These are phyloP conservation scores for Conticribra weissflogii DNA, from an alignment of 108 stramenopile genomes.

Conservation along the genomic window DNA sequence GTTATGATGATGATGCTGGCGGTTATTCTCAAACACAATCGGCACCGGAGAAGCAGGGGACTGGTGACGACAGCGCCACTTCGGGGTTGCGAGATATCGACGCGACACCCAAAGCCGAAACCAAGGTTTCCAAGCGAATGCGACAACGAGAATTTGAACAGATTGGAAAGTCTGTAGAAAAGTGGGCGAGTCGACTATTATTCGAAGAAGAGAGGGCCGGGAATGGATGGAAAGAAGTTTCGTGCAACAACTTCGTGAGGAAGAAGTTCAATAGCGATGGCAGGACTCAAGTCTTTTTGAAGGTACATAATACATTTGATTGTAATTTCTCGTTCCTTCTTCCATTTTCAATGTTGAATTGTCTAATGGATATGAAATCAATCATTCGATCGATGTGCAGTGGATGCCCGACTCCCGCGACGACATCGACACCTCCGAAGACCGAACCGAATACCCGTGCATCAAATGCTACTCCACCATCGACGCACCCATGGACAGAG, in stretches of 20 bases:
- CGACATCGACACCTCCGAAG: conserved; percentile 37
- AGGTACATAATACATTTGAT: conserved; percentile 19
- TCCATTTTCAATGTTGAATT: not conserved
- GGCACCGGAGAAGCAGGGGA: too few relatives aligned
- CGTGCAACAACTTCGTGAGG: conserved; percentile 68
- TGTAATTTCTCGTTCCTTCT: not conserved
- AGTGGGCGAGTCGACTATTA: conserved; percentile 63
- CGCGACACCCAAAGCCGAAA: conserved; percentile 11
- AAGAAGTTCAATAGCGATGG: conserved; percentile 66
- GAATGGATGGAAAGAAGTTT: conserved; percentile 74
- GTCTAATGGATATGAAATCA: too few relatives aligned
- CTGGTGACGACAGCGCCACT: too few relatives aligned
- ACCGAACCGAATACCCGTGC: conserved; percentile 77
- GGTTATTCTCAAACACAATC: too few relatives aligned
- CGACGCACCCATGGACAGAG: conserved; percentile 82
- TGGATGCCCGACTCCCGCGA: conserved; percentile 87
- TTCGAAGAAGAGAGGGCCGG: conserved; percentile 49
- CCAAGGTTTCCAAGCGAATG: conserved; percentile 11
- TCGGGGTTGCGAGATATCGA: too few relatives aligned
- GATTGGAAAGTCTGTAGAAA: conserved; percentile 69
- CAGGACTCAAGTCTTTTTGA: conserved; percentile 66
- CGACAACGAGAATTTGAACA: conserved; percentile 54
- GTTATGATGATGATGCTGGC: conserved; percentile 24
- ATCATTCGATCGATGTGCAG: too few relatives aligned
- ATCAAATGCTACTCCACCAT: conserved; percentile 70